A percentile compares a stretch with the other conserved stretches of the same genome.
phyloP scores from a whole-genome alignment of 208 protist genomes.

The Zelonia costaricensis region DNA sequence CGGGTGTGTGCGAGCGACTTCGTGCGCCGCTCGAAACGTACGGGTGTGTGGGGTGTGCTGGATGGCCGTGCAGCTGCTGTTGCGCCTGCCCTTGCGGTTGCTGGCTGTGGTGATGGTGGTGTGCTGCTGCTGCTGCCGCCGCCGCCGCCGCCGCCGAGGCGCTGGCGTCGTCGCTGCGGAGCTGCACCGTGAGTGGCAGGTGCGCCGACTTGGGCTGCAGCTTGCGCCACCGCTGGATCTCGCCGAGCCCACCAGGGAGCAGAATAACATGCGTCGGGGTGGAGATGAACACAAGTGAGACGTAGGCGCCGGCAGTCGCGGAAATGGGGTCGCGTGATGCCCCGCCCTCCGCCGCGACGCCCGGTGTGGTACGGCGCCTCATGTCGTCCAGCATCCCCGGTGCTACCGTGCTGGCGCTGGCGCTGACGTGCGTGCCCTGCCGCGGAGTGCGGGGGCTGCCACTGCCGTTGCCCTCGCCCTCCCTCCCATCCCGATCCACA shows the following conservation, averaged over 20 bases:
- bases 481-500: not conserved
- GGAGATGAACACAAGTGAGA: slow-evolving; percentile 18
- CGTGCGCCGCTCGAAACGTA: too few species aligned
- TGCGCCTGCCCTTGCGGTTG: too few species aligned
- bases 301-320: not conserved
- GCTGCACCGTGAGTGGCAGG: slow-evolving; percentile 28
- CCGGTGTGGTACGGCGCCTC: too few species aligned
- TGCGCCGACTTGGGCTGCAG: slow-evolving; percentile 28
- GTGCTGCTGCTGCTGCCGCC: not conserved
- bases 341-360: too few species aligned
- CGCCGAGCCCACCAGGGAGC: slow-evolving; percentile 12
- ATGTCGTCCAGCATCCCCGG: not conserved
- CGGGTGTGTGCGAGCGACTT: too few species aligned
- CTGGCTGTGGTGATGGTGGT: not conserved
- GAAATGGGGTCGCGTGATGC: not conserved
- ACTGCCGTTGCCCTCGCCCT: not conserved
- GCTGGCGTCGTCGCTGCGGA: slow-evolving; percentile 8
- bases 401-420: not conserved
- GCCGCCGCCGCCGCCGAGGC: not conserved
- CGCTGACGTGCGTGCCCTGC: too few species aligned
- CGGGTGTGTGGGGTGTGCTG: too few species aligned
- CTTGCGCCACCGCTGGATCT: slow-evolving; percentile 27
- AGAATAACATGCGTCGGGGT: slow-evolving; percentile 30
- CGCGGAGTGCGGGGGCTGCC: too few species aligned
- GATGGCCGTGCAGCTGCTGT: too few species aligned